Conservation (phyloP, 2,329 filamentous ascomycete genomes). For the Aspergillus viridinutans region DNA sequence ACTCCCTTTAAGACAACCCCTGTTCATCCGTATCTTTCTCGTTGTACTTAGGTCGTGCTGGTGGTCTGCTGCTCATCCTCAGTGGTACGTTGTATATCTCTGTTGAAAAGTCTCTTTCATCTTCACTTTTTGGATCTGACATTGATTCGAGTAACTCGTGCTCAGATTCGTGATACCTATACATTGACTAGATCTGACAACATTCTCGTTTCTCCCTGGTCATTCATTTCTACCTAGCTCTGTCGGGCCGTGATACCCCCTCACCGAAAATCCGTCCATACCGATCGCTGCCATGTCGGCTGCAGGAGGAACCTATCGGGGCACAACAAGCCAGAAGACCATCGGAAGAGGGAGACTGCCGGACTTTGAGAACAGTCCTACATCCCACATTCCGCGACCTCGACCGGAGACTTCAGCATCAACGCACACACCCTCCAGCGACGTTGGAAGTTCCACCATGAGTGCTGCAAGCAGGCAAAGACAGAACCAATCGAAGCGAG, state of each 20-base stretch:
- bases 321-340: slow-evolving; percentile 49
- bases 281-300: slow-evolving; percentile 48
- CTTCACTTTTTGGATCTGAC: slow-evolving; percentile 3
- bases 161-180: background rate
- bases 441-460: slow-evolving; percentile 63
- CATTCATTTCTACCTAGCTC: slow-evolving; percentile 15
- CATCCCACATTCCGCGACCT: slow-evolving; percentile 59
- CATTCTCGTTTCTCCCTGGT: slow-evolving; percentile 3
- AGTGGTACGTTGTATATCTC: slow-evolving; percentile 14
- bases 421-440: slow-evolving; percentile 42
- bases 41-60: slow-evolving; percentile 11
- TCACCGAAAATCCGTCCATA: slow-evolving; percentile 5
- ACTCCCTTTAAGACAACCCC: slow-evolving; percentile 8
- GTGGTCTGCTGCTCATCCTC: slow-evolving; percentile 1
- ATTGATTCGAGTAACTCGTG: slow-evolving; percentile 3
- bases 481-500: slow-evolving; percentile 93
- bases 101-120: slow-evolving; percentile 6
- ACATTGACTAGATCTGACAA: slow-evolving; percentile 1
- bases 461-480: slow-evolving; percentile 83
- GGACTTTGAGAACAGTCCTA: slow-evolving; percentile 50
- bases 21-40: slow-evolving; percentile 21
- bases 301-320: slow-evolving; percentile 54
- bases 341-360: slow-evolving; percentile 53
- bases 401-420: slow-evolving; percentile 48
- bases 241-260: slow-evolving; percentile 17